phyloP scores from a whole-genome alignment of 495 filamentous ascomycete genomes.

The Oidiodendron maius region DNA sequence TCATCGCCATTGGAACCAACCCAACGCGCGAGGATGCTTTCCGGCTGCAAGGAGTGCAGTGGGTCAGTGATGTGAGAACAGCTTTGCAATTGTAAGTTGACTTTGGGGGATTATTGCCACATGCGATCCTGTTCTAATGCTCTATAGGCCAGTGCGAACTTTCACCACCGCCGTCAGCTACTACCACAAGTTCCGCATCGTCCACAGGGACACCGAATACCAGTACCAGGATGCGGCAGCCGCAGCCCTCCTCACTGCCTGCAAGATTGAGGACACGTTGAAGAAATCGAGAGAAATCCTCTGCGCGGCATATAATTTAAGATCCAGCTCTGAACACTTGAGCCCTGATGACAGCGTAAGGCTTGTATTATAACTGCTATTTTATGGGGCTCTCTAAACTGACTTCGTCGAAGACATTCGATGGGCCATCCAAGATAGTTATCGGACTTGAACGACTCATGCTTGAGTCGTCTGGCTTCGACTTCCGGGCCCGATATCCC shows the following conservation, averaged over 20 bases:
- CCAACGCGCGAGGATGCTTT: slow-evolving; percentile 61
- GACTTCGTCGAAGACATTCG: slow-evolving; percentile 59
- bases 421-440: slow-evolving; percentile 64
- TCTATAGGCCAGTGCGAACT: slow-evolving; percentile 59
- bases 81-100: slow-evolving; percentile 61
- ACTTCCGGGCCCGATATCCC: slow-evolving; percentile 87
- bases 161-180: slow-evolving; percentile 80
- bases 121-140: slow-evolving; percentile 31
- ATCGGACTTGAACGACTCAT: slow-evolving; percentile 89
- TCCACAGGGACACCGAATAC: slow-evolving; percentile 70
- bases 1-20: slow-evolving; percentile 46
- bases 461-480: slow-evolving; percentile 88
- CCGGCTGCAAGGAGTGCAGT: slow-evolving; percentile 69
- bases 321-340: slow-evolving; percentile 64
- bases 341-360: slow-evolving; percentile 76
- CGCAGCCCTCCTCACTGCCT: slow-evolving; percentile 83
- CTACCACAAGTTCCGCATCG: slow-evolving; percentile 83
- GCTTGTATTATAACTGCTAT: slow-evolving; percentile 8
- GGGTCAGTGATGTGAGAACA: slow-evolving; percentile 74
- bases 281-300: slow-evolving; percentile 95
- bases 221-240: slow-evolving; percentile 69
- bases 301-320: slow-evolving; percentile 83
- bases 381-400: neutral
- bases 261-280: slow-evolving; percentile 95
- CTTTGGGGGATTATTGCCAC: neutral